Base-by-base conservation (phyloP, 306 rosid genomes). In the Ochetophila trinervis region DNA sequence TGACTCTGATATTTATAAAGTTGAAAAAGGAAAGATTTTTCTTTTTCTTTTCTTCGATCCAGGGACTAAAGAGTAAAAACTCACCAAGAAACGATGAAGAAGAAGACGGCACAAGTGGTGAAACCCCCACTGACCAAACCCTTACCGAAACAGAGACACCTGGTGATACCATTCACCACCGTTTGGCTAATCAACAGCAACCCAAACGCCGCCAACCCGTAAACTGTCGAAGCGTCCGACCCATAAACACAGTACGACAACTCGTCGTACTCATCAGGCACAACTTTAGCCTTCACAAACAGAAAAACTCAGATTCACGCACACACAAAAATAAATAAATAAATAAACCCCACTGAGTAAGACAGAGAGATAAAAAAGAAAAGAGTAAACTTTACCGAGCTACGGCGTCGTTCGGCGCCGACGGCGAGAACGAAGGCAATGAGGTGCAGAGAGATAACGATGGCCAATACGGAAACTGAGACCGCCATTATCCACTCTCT, bases 401-500 rank as follows among this genome's bases (percentile, higher is more conserved):
- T 90, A 61, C 99, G 94, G 62, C 97, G 97, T 23, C 84, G 83
- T 78, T 93, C 99, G 40, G 97, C 99, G 12, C 97, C 99, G 10
- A 93, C 60, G 62, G 99, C 94, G 24, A 93, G 72, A 62, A 93
- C 85, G 60, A 90, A 86, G 65, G 99, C 99, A 18, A 93, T 74
- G 85, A 90, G 91, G 77, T 90, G 86, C 8, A 87, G 94, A 57
- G 95, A 67, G 76, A 76, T 54, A 76, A 86, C 36, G 35, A 85
- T 66, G 63, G 86, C 89, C 42, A 83, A 36, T 62, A 89, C 50
- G 1, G 88, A 64, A 3, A 84, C 59, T 0, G 98, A 89, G 58
- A 87, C 64, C 7, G 85, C 98, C 98, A 91, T 91, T 70, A 30
- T 60, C 51, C 15, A 10, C 50, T 50, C 45, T 73, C 63, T 12